Conservation (phyloP, 2,329 filamentous ascomycete species). For the Pyricularia grisea region DNA sequence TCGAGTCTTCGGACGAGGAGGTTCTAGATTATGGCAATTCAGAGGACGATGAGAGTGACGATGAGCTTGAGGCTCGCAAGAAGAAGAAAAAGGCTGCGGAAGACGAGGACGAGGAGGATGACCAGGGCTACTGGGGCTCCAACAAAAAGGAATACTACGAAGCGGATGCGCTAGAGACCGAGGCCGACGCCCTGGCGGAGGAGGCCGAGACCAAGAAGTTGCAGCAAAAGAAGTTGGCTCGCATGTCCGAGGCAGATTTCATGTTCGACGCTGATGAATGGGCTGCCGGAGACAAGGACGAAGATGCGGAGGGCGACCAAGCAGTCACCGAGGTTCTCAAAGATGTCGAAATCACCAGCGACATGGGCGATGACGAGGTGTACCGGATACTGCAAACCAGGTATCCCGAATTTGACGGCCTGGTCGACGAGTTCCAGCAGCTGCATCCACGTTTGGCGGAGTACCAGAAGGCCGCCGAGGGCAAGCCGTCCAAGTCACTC, state of each 20-base stretch:
- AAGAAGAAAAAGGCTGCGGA: constrained; percentile 18
- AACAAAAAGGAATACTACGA: constrained; percentile 90
- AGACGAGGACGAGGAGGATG: constrained; percentile 36
- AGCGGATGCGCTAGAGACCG: constrained; percentile 62
- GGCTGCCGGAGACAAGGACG: constrained; percentile 47
- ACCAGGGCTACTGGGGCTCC: constrained; percentile 72
- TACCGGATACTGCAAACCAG: constrained; percentile 65
- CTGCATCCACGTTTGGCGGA: constrained; percentile 57
- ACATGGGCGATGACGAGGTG: constrained; percentile 67
- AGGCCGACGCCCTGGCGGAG: constrained; percentile 72
- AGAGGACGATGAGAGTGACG: constrained; percentile 15
- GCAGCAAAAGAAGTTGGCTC: constrained; percentile 82
- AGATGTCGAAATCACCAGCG: constrained; percentile 69
- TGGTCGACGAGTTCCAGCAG: constrained; percentile 71
- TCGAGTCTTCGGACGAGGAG: constrained; percentile 56
- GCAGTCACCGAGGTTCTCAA: constrained; percentile 82
- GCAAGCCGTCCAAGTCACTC: constrained; percentile 41
- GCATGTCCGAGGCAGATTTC: constrained; percentile 88
- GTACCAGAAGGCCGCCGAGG: constrained; percentile 48
- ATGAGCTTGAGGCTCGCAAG: constrained; percentile 15
- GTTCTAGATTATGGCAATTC: constrained; percentile 23
- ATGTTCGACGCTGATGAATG: constrained; percentile 87
- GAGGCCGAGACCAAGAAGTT: constrained; percentile 81
- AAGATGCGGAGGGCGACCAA: constrained; percentile 36
- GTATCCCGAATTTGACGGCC: constrained; percentile 86